Base-by-base conservation (phyloP, 1,139 yeast species). In the Candida tropicalis region DNA sequence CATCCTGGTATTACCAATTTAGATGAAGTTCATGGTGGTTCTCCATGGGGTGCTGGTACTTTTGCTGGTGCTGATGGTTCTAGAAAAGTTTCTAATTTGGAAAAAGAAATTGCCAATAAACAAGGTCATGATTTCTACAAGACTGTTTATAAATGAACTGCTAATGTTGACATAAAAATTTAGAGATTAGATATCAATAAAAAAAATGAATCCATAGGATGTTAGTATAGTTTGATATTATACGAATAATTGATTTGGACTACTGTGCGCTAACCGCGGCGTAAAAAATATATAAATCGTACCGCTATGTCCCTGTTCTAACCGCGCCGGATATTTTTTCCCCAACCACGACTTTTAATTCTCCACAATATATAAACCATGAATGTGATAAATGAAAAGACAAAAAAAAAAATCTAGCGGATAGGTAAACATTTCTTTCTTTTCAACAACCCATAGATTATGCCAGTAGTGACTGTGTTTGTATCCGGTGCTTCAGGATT, bases 401-500 rank as follows among this genome's bases (percentile, higher is more conserved):
- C n/a, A n/a, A n/a, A n/a, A n/a, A n/a, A n/a, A n/a, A n/a, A n/a
- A n/a, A n/a, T n/a, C n/a, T n/a, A n/a, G n/a, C n/a, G n/a, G n/a
- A n/a, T n/a, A n/a, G n/a, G n/a, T n/a, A n/a, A n/a, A n/a, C n/a
- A n/a, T n/a, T n/a, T n/a, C n/a, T n/a, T n/a, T n/a, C n/a, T n/a
- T n/a, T n/a, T n/a, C n/a, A n/a, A n/a, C n/a, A n/a, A n/a, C n/a
- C n/a, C n/a, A n/a, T n/a, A n/a, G n/a, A n/a, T n/a, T n/a, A n/a
- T n/a, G n/a, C n/a, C n/a, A n/a, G n/a, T n/a, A n/a, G n/a, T 43
- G 12, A 51, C 58, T 11, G 68, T 73, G 15, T 66, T 78, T 15
- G 73, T 80, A 17, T 71, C 84, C 1, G 84, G 84, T 1, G 82
- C 78, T 6, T 71, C 79, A 5, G 83, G 84, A n/a, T 79, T 67